Conservation (phyloP, 2,329 filamentous ascomycete genomes). For the Zymoseptoria ardabiliae region DNA sequence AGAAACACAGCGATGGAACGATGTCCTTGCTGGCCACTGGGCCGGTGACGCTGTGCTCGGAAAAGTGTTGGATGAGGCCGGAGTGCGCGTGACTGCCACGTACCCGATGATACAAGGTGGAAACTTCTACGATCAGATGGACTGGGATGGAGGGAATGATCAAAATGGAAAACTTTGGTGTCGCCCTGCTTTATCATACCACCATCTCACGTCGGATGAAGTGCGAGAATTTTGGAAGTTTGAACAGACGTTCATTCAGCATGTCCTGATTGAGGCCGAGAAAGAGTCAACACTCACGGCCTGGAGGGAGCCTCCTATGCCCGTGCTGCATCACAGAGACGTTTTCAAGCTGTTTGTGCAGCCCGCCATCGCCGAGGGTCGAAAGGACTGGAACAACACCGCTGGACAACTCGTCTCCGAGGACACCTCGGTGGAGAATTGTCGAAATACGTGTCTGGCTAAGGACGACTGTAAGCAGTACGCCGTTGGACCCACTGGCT, state of each 20-base stretch:
- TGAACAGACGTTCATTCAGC: constrained; percentile 23
- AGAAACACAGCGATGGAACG: constrained; percentile 36
- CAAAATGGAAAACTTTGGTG: constrained; percentile 35
- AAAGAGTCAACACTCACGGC: neutral
- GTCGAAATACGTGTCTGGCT: constrained; percentile 17
- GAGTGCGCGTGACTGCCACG: constrained; percentile 36
- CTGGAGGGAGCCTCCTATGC: constrained; percentile 8
- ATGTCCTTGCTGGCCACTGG: constrained; percentile 41
- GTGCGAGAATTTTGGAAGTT: constrained; percentile 24
- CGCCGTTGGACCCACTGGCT: constrained; percentile 14
- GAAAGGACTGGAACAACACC: constrained; percentile 23
- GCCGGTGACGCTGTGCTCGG: constrained; percentile 49
- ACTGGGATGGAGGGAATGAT: constrained; percentile 27
- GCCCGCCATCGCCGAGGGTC: constrained; percentile 16
- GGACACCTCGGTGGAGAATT: constrained; percentile 15
- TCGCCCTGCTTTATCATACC: constrained; percentile 32
- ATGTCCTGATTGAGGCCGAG: neutral
- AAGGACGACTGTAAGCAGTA: constrained; percentile 22
- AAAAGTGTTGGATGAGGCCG: constrained; percentile 38
- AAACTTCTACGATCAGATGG: constrained; percentile 29
- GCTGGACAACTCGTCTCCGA: constrained; percentile 14
- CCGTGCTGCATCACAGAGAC: constrained; percentile 24
- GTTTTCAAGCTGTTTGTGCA: constrained; percentile 23
- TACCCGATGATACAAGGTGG: constrained; percentile 41
- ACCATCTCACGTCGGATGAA: constrained; percentile 24